Base-by-base conservation (phyloP, 73 alveolate species). In the Halteria grandinella region DNA sequence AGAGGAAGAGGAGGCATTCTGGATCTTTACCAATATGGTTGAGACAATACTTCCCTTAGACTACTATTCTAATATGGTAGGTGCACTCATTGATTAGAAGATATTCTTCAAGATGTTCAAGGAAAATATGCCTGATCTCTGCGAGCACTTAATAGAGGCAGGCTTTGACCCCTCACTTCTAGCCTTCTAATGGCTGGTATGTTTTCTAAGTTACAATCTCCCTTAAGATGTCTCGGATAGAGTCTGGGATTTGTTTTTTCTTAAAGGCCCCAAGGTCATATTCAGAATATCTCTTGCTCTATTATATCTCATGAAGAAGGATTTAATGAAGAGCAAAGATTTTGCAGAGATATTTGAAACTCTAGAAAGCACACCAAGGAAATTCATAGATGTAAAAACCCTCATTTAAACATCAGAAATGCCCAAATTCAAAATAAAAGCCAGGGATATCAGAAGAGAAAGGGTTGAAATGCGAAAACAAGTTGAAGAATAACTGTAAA, bases 1-100 rank as follows among this genome's bases (percentile, higher is more conserved):
- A 47, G 80, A 66, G 23, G 80, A 66, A 55, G 80, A 66, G 31
- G 80, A 66, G 17, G 66, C 80, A 8, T 66, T 66, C 47, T 66
- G 80, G 80, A 66, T 66, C 20, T 66, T 66, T 24, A 66, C 80
- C 8, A 48, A 44, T 18, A 5, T 66, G 28, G 69, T 66, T 11
- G 80, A 66, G 51, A n/a, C 80, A 7, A 41, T 66, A 20, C 33
- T 66, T 17, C 80, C 80, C 29, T 11, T 66, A 11, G 80, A 66
- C 47, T 66, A 66, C 32, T 66, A 66, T 45, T 66, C 80, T 24
- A 66, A 66, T 45, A 66, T 66, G 80, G 80, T 66, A 7, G 80
- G 80, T 10, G 69, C 66, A 7, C 51, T 66, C 7, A 66, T 66
- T 27, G 80, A 66, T 41, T 45, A 66, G 27, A 66, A 47, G 51